Percentiles rank a stretch among this genome's conserved stretches.
Conservation (phyloP, 176 grass and related monocot species). For the Poa pratensis region DNA sequence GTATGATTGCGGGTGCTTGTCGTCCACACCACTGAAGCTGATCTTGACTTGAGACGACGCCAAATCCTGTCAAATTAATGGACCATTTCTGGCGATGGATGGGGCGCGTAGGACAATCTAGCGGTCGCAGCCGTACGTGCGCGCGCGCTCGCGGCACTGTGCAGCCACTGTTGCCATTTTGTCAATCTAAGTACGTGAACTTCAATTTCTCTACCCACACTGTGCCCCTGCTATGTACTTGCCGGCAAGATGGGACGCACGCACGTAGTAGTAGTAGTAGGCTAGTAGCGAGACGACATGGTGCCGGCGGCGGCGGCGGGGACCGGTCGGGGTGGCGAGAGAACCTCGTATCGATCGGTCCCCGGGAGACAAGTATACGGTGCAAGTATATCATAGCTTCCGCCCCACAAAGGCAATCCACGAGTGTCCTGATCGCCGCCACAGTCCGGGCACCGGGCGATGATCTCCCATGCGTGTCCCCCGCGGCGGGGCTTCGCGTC, state of each 20-base stretch:
- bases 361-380: constrained; percentile 12
- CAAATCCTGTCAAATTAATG: not conserved
- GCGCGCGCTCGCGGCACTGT: not conserved
- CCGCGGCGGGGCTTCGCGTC: constrained; percentile 6
- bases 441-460: not conserved
- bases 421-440: not conserved
- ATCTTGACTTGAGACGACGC: not conserved
- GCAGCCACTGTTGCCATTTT: not conserved
- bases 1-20: constrained; percentile 13
- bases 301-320: not conserved
- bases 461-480: constrained; percentile 22
- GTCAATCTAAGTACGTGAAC: not conserved
- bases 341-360: constrained; percentile 43
- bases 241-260: constrained; percentile 13
- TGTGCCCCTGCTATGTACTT: not conserved
- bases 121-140: constrained; percentile 18
- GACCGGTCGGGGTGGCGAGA: constrained; percentile 23
- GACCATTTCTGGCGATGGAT: not conserved
- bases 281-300: not conserved
- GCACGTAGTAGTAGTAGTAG: not conserved
- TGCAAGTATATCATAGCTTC: no score
- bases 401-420: no score
- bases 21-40: not conserved
- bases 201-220: no score
- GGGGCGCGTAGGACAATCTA: constrained; percentile 28